Conservation (phyloP, 2,329 filamentous ascomycete genomes). For the Penicillium sp. region DNA sequence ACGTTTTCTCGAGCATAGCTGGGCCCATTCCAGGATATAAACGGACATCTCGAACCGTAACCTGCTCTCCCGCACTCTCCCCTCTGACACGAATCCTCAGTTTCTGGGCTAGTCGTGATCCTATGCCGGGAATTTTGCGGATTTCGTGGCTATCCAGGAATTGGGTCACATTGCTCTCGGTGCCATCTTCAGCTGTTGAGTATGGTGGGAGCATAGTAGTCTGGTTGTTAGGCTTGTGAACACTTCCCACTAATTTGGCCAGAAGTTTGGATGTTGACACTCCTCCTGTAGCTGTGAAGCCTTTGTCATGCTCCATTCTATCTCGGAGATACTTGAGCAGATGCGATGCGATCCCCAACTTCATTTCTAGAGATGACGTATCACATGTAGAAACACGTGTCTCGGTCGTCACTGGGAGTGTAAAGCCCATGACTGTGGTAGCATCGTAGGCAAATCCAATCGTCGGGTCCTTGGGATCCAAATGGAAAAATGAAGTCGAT, state of each 20-base stretch:
- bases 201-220: conserved; percentile 76
- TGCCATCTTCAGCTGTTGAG: conserved; percentile 26
- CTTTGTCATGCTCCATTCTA: conserved; percentile 71
- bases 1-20: conserved; percentile 64
- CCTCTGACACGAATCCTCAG: conserved; percentile 63
- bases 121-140: conserved; percentile 81
- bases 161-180: conserved; percentile 53
- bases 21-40: conserved; percentile 63
- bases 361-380: conserved; percentile 47
- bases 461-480: conserved; percentile 71
- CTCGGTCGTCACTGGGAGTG: conserved; percentile 45
- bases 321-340: conserved; percentile 72
- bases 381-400: conserved; percentile 18
- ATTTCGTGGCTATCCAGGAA: conserved; percentile 79
- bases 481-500: conserved; percentile 72
- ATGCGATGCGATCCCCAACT: conserved; percentile 76
- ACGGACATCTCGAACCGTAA: conserved; percentile 68
- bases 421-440: conserved; percentile 64
- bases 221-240: conserved; percentile 84
- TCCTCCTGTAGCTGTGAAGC: conserved; percentile 85
- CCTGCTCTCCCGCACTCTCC: conserved; percentile 43
- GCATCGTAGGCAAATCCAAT: conserved; percentile 80
- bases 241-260: conserved; percentile 78
- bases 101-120: conserved; percentile 72
- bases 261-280: conserved; percentile 85